Base-by-base conservation (phyloP, 352 stramenopile species). In the Globisporangium iwayamae region DNA sequence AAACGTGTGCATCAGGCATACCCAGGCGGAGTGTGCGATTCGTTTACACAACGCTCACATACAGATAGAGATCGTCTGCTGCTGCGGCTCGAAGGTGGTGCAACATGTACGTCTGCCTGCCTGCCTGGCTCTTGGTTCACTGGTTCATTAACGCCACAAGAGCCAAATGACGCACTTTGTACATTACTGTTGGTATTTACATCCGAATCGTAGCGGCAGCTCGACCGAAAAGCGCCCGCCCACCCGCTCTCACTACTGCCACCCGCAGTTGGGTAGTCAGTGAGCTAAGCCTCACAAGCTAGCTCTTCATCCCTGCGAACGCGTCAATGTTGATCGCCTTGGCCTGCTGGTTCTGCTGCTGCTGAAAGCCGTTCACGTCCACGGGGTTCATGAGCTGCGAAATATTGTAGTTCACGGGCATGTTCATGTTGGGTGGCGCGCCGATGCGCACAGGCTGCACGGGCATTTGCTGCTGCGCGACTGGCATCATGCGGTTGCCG, bases 321-420 rank as follows among this genome's bases (percentile, higher is more conserved):
- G 85, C 71, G 65, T 94, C 85, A 60, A 94, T 94, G 65, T 91
- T 90, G 69, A 94, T 93, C 54, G 74, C 76, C 70, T 91, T 88
- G 72, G 70, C 62, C 56, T 81, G 73, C 20, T 46, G 68, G 60
- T 25, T 57, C 41, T 59, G 50, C 28, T 52, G 50, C 28, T 52
- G 67, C 54, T 66, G 58, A 8, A 73, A 73, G 48, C 75, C 71
- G 60, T 76, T 81, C 56, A 92, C 73, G 45, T 78, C 85, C 48
- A 74, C 81, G 11, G 85, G 85, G 63, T 92, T 90, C 83, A 94
- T 90, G 47, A 92, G 67, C 64, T 90, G 79, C 11, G 85, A 92
- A 57, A 94, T 94, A 69, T 85, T 92, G 70, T 86, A 90, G 71
- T 92, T 93, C 32, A 83, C 81, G 38, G 45, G n/a, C 28, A 47